A percentile compares a stretch with the other conserved stretches of the same genome.
Evolutionary conservation across 2,329 filamentous ascomycete species (phyloP).

Genomic region (Fusarium brachygibbosum): DNA sequence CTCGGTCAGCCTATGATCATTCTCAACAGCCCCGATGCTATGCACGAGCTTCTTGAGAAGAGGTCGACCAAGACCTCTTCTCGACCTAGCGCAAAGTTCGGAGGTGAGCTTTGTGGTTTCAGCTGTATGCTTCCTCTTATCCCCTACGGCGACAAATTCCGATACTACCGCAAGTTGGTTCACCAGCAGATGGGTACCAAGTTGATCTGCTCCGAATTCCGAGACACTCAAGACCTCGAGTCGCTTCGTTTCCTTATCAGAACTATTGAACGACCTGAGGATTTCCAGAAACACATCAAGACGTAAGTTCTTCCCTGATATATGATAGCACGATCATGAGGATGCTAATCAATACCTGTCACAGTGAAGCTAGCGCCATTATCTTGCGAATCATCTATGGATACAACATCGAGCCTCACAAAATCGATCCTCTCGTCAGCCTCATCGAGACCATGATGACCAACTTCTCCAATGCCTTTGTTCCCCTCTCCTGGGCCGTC

Average conservation of each 20-base stretch:
- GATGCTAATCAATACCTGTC: neutral
- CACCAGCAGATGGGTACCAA: conserved; percentile 51
- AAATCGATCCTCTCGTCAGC: conserved; percentile 49
- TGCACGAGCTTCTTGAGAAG: conserved; percentile 56
- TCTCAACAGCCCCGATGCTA: conserved; percentile 55
- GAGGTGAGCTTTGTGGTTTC: conserved; percentile 46
- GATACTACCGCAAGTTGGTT: conserved; percentile 49
- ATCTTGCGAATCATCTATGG: conserved; percentile 51
- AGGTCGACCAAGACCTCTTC: conserved; percentile 52
- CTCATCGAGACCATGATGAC: conserved; percentile 50
- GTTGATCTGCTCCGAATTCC: conserved; percentile 29
- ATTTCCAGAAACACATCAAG: conserved; percentile 46
- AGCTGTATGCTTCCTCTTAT: conserved; percentile 25
- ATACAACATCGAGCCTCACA: conserved; percentile 51
- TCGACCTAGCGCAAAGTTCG: conserved; percentile 47
- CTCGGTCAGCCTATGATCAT: conserved; percentile 58
- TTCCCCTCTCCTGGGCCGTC: conserved; percentile 53
- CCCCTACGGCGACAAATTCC: conserved; percentile 38
- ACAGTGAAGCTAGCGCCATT: conserved; percentile 49
- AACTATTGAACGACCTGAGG: conserved; percentile 39
- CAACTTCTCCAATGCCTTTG: conserved; percentile 48
- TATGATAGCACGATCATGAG: neutral
- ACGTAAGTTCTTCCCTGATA: conserved; percentile 36
- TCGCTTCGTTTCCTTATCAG: conserved; percentile 46
- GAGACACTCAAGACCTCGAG: conserved; percentile 48